Evolutionary conservation across 352 stramenopile genomes (phyloP).

Genomic region (Globisporangium yorkense): DNA sequence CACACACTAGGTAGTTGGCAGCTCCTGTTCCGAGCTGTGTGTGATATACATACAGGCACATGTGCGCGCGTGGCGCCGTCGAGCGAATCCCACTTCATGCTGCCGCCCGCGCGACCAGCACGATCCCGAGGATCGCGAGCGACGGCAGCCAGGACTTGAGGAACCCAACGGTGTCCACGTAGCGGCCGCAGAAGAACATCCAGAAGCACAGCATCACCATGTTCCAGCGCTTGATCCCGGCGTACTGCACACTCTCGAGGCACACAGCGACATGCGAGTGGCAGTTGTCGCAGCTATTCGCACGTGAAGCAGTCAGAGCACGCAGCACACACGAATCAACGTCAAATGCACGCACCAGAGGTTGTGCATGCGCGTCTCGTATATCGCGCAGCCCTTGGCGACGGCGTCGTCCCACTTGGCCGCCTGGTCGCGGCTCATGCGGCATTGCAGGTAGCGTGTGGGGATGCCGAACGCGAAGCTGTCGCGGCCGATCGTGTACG

Average conservation of each 20-base stretch:
- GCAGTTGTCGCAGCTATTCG: conserved; percentile 91
- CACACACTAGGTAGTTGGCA: too few species aligned
- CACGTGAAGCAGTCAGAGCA: neutral
- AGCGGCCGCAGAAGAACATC: conserved; percentile 67
- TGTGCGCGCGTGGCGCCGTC: too few species aligned
- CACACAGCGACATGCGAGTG: conserved; percentile 93
- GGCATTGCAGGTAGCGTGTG: conserved; percentile 87
- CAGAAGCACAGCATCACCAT: conserved; percentile 82
- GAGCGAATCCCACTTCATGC: conserved; percentile 7
- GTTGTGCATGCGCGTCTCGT: conserved; percentile 94
- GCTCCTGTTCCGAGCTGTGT: neutral
- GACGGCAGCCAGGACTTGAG: conserved; percentile 39
- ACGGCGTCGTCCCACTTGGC: conserved; percentile 90
- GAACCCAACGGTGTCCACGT: conserved; percentile 32
- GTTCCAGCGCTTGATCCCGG: conserved; percentile 56
- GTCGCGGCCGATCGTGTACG: conserved; percentile 90
- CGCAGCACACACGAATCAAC: neutral
- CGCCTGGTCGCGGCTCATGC: conserved; percentile 32
- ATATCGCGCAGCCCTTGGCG: conserved; percentile 86
- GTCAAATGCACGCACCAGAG: conserved; percentile 50
- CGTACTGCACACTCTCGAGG: conserved; percentile 56
- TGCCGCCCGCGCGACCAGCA: conserved; percentile 21
- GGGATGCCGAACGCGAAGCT: conserved; percentile 85
- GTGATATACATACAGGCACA: neutral
- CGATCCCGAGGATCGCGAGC: conserved; percentile 13